Percentiles rank a stretch among this genome's conserved stretches.
Evolutionary conservation across 345 rosid genomes (phyloP).

Genomic region (Punica granatum): DNA sequence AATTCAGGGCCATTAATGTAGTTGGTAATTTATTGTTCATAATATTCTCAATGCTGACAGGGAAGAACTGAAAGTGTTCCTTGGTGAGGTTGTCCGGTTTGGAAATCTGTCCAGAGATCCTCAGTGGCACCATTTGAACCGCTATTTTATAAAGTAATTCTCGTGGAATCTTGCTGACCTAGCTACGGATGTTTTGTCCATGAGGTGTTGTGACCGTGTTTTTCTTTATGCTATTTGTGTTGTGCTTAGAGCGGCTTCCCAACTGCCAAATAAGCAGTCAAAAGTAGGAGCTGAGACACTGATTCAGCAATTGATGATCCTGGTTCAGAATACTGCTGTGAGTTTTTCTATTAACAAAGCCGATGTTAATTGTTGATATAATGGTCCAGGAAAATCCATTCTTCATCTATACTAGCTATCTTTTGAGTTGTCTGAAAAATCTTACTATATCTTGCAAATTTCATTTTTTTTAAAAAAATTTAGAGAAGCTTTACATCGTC

Average conservation of each 20-base stretch:
- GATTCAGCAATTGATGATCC: constrained; percentile 62
- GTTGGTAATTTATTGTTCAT: constrained; percentile 6
- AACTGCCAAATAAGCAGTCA: constrained; percentile 56
- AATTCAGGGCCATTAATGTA: neutral
- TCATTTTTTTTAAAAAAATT: too few species aligned
- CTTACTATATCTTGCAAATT: too few species aligned
- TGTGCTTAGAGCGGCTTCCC: constrained; percentile 65
- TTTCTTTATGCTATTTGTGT: constrained; percentile 12
- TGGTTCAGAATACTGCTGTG: constrained; percentile 85
- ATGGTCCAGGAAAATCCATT: neutral
- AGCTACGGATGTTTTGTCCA: constrained; percentile 5
- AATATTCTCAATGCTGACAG: constrained; percentile 26
- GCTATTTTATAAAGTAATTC: constrained; percentile 81
- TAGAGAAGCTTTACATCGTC: too few species aligned
- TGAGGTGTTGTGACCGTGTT: constrained; percentile 10
- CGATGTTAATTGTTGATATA: neutral
- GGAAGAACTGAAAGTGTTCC: constrained; percentile 78
- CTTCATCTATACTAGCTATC: neutral
- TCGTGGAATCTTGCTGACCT: constrained; percentile 14
- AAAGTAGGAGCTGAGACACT: constrained; percentile 57
- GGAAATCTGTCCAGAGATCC: constrained; percentile 98
- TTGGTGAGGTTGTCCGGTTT: constrained; percentile 92
- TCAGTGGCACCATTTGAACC: constrained; percentile 92
- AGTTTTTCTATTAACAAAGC: constrained; percentile 20
- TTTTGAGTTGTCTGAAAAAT: neutral